phyloP scores from a whole-genome alignment of 2,329 filamentous ascomycete species.

The Coleophoma cylindrospora region DNA sequence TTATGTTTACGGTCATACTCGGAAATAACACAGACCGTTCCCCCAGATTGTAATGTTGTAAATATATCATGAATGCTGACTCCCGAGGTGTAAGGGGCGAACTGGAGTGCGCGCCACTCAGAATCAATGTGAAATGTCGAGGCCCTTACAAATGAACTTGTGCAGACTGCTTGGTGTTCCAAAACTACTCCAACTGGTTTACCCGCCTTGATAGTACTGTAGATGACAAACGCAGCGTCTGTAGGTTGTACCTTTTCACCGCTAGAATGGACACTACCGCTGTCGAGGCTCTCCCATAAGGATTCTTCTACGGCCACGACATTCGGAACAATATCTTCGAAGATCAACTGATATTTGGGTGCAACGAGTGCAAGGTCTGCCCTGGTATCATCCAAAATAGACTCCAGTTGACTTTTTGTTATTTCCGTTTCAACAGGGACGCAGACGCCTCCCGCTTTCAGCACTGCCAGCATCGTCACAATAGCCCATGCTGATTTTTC shows the following conservation, averaged over 20 bases:
- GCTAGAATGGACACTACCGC: neutral
- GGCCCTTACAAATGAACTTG: neutral
- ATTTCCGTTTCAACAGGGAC: conserved; percentile 17
- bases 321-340: neutral
- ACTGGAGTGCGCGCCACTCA: conserved; percentile 1
- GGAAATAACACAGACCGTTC: conserved; percentile 5
- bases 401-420: neutral
- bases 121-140: neutral
- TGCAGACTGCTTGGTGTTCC: neutral
- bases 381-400: neutral
- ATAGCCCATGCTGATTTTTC: too few relatives aligned
- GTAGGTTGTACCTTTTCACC: neutral
- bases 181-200: conserved; percentile 3
- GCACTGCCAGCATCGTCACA: conserved; percentile 17
- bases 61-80: conserved; percentile 3
- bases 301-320: neutral
- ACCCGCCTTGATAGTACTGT: conserved; percentile 1
- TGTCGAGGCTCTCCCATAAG: neutral
- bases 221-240: conserved; percentile 2
- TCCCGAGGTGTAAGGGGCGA: conserved; percentile 7
- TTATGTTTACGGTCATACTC: conserved; percentile 4
- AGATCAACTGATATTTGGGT: neutral
- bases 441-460: conserved; percentile 18
- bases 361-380: neutral
- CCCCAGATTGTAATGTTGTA: conserved; percentile 5